These are phyloP conservation scores for Cystoderma amianthinum DNA, from an alignment of 768 basidiomycete species.

Conservation along the genomic window DNA sequence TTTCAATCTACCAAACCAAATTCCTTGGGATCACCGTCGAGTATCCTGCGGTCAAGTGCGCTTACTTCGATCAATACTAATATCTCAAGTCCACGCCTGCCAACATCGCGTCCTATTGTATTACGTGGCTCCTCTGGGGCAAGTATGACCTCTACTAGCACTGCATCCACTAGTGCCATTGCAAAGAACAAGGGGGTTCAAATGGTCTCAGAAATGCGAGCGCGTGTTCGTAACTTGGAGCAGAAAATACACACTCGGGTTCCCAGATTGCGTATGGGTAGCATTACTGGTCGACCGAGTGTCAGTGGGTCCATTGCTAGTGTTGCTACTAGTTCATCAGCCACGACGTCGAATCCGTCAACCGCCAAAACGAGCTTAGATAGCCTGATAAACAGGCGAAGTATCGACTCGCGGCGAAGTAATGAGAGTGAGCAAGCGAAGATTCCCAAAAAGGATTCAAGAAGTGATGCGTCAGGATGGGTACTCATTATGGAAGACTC, in stretches of 20 bases:
- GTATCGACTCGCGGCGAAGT: constrained; percentile 37
- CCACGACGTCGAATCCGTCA: constrained; percentile 30
- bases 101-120: constrained; percentile 38
- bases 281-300: constrained; percentile 45
- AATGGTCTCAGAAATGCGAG: constrained; percentile 91
- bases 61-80: constrained; percentile 36
- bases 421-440: constrained; percentile 38
- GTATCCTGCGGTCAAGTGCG: constrained; percentile 50
- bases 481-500: constrained; percentile 88
- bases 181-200: constrained; percentile 80
- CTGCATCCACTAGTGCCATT: constrained; percentile 36
- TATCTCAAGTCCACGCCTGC: constrained; percentile 40
- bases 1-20: constrained; percentile 38
- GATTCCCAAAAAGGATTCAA: constrained; percentile 32
- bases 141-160: constrained; percentile 33
- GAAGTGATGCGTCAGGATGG: constrained; percentile 71
- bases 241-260: constrained; percentile 87
- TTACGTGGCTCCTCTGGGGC: constrained; percentile 30
- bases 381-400: constrained; percentile 29
- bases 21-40: constrained; percentile 27
- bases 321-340: constrained; percentile 26
- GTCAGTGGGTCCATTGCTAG: constrained; percentile 18
- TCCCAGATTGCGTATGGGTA: constrained; percentile 77
- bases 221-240: constrained; percentile 73
- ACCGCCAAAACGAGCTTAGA: constrained; percentile 39